Evolutionary conservation across 192 early-diverging fungal genomes (phyloP), one percentile per base, ranked within the genome.

Genomic region (Coemansia javaensis): DNA sequence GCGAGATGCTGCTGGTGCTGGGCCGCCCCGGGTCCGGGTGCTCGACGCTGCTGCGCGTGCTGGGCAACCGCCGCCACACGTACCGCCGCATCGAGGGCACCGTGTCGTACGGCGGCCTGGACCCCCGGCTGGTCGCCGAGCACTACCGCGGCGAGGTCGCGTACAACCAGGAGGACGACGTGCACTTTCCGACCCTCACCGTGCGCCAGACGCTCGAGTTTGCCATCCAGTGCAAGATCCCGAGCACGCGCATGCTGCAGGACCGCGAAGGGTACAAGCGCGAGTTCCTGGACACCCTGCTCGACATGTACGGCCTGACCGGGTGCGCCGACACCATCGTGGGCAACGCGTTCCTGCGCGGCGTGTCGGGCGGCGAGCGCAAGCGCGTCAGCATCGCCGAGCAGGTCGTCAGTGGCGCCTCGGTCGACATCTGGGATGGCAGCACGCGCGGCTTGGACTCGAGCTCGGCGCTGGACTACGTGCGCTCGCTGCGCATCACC

Each of bases 181-280:
- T 80, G 35, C 87, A 92, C 44, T 90, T 79, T 51, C 81, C 87
- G 7, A 83, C 86, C 14, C 42, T 92, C 50, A 85, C 87, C 0
- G 83, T 88, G n/a, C 79, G 80, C 36, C 81, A 88, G 68, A 91
- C 87, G 7, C 75, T 89, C 5, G 75, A 84, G 44, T 87, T 85
- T 66, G 90, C 87, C 1, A 74, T 90, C 15, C 72, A 83, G 47
- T 85, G 79, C 69, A 83, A 81, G 52, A 85, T 79, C 8, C 83
- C 83, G 17, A 66, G 58, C 32, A 88, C 39, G 63, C 88, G 20
- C 48, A 88, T 42, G 83, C 24, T 76, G 73, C 16, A 61, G 50
- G 40, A 93, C 86, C 85, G 83, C 81, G 24, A 44, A 31, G 14
- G 56, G 35, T 43, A 81, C 80, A 36, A 41, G 15, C 32, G 34